Percentiles rank a stretch among this genome's conserved stretches.
Evolutionary conservation across 2,329 filamentous ascomycete genomes (phyloP).

Genomic region (Nigrospora oryzae): DNA sequence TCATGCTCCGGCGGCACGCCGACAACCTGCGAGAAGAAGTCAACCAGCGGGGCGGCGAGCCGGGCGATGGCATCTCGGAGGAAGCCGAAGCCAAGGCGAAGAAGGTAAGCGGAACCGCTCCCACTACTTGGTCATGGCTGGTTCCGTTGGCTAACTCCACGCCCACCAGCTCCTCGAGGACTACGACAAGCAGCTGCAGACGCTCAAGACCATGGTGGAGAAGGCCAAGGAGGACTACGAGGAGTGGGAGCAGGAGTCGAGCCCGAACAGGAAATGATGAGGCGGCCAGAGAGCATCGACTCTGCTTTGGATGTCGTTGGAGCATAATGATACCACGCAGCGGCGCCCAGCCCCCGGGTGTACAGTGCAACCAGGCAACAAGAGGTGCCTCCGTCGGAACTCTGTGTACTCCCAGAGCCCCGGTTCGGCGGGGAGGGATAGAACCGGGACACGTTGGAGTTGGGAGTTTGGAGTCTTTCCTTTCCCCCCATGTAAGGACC

Average conservation of each 20-base stretch:
- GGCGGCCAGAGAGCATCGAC: no score
- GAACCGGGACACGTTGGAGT: no score
- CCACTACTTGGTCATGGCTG: neutral
- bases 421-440: no score
- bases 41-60: constrained; percentile 53
- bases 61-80: constrained; percentile 53
- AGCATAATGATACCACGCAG: no score
- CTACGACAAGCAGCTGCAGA: constrained; percentile 71
- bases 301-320: no score
- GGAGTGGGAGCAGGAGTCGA: constrained; percentile 42
- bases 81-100: constrained; percentile 65
- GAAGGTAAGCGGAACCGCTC: constrained; percentile 46
- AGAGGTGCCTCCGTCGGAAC: no score
- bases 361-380: no score
- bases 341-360: no score
- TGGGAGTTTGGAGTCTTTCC: no score
- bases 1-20: constrained; percentile 64
- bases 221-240: constrained; percentile 49
- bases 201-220: constrained; percentile 66
- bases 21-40: constrained; percentile 66
- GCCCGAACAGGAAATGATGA: neutral
- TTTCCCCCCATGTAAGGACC: no score
- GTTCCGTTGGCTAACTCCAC: constrained; percentile 8
- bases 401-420: no score
- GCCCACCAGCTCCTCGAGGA: constrained; percentile 60